Evolutionary conservation across 1,139 yeast species (phyloP).

Genomic region (Yamadazyma friedrichii): DNA sequence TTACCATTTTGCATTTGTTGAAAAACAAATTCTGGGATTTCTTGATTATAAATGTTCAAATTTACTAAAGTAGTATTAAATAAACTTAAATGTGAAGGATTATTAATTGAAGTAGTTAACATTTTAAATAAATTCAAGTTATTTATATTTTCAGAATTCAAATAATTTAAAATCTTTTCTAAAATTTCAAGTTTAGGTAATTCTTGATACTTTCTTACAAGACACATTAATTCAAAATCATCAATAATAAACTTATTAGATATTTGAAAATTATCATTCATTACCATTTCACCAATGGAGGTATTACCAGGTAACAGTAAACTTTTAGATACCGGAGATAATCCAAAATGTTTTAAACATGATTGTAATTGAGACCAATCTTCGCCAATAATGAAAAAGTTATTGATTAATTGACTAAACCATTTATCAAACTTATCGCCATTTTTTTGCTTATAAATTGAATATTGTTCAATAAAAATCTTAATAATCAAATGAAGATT

Average conservation of each 20-base stretch:
- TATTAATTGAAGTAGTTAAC: neutral
- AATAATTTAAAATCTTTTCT: conserved; percentile 37
- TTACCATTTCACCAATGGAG: conserved; percentile 15
- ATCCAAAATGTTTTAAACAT: conserved; percentile 9
- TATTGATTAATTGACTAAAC: conserved; percentile 48
- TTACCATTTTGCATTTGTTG: conserved; percentile 2
- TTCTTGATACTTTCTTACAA: conserved; percentile 6
- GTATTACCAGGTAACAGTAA: conserved; percentile 2
- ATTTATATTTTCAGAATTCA: conserved; percentile 6
- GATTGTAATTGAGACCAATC: conserved; percentile 21
- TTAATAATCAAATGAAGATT: conserved; percentile 64
- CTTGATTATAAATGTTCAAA: conserved; percentile 4
- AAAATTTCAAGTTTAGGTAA: conserved; percentile 17
- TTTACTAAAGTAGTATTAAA: conserved; percentile 12
- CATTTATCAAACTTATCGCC: conserved; percentile 32
- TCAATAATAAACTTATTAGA: conserved; percentile 12
- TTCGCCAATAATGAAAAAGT: conserved; percentile 56
- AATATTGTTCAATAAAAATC: conserved; percentile 67
- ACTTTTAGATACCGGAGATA: neutral
- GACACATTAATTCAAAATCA: conserved; percentile 15
- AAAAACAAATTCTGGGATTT: conserved; percentile 8
- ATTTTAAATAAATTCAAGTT: conserved; percentile 10
- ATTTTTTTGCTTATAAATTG: conserved; percentile 8
- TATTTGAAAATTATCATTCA: conserved; percentile 6
- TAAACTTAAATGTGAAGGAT: conserved; percentile 5